Percentiles rank a stretch among this genome's conserved stretches.
Conservation (phyloP, 192 early-diverging fungal genomes). For the Phycomyces nitens region DNA sequence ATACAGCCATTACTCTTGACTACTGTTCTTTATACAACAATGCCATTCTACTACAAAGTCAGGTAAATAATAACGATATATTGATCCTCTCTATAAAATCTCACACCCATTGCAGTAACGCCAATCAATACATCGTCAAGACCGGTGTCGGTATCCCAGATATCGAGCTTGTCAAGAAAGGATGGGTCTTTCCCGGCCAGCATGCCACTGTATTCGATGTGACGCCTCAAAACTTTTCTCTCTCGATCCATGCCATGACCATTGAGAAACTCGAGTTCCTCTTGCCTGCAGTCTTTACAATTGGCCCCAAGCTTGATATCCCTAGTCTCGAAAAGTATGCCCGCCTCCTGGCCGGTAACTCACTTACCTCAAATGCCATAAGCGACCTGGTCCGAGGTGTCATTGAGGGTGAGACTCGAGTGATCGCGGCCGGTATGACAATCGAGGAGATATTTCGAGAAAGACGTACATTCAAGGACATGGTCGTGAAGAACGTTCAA, state of each 20-base stretch:
- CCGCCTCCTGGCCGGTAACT: conserved; percentile 19
- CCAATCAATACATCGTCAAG: conserved; percentile 45
- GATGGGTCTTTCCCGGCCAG: conserved; percentile 38
- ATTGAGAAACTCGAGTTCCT: conserved; percentile 48
- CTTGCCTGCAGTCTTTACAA: conserved; percentile 50
- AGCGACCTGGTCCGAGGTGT: conserved; percentile 45
- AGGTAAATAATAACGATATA: no score
- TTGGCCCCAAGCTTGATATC: conserved; percentile 37
- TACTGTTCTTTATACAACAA: no score
- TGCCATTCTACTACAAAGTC: no score
- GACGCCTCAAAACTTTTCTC: conserved; percentile 42
- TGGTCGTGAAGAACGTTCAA: conserved; percentile 46
- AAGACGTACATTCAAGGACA: conserved; percentile 40
- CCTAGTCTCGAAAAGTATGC: conserved; percentile 20
- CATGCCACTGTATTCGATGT: conserved; percentile 25
- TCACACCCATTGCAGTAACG: neutral
- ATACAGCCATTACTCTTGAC: no score
- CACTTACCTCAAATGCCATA: conserved; percentile 16
- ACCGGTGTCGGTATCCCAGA: conserved; percentile 39
- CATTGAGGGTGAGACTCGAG: conserved; percentile 55
- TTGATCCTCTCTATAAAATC: no score
- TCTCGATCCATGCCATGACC: conserved; percentile 46
- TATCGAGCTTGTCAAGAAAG: conserved; percentile 37
- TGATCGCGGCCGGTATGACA: conserved; percentile 50
- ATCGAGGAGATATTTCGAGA: conserved; percentile 59